These are phyloP conservation scores for Colletotrichum cereale DNA, from an alignment of 2,329 filamentous ascomycete species.

Conservation along the genomic window DNA sequence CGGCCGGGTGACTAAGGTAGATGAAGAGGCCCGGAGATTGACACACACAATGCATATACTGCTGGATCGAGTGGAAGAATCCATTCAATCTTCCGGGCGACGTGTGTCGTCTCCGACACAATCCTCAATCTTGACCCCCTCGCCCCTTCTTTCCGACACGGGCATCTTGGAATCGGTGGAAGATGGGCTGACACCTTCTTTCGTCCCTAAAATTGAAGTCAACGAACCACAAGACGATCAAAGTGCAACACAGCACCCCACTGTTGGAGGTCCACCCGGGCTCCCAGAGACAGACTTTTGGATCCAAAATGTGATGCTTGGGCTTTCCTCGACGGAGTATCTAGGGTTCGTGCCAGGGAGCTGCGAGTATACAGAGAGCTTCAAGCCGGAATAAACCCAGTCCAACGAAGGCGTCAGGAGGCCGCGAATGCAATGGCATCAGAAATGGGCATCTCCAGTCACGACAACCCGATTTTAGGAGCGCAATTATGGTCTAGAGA, in stretches of 20 bases:
- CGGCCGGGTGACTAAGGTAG: background rate
- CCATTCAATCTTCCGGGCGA: background rate
- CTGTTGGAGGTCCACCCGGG: background rate
- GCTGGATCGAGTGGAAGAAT: background rate
- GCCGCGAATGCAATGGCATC: too few species aligned
- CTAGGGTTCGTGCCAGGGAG: too few species aligned
- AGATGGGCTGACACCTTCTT: background rate
- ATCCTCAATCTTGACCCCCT: background rate
- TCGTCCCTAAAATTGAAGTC: background rate
- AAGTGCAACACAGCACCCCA: too few species aligned
- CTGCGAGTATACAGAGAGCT: background rate
- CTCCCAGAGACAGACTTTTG: background rate
- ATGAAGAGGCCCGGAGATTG: background rate
- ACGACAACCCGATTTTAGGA: too few species aligned
- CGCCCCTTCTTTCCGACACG: background rate
- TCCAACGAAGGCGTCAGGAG: too few species aligned
- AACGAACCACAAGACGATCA: background rate
- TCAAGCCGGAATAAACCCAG: background rate
- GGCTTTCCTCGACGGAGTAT: background rate
- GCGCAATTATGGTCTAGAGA: background rate
- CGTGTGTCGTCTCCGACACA: background rate
- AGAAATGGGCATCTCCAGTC: background rate
- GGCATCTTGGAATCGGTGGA: background rate
- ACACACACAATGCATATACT: background rate
- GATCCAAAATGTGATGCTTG: background rate